Conservation (phyloP, 108 stramenopile genomes). For the Cyclotella sp. region DNA sequence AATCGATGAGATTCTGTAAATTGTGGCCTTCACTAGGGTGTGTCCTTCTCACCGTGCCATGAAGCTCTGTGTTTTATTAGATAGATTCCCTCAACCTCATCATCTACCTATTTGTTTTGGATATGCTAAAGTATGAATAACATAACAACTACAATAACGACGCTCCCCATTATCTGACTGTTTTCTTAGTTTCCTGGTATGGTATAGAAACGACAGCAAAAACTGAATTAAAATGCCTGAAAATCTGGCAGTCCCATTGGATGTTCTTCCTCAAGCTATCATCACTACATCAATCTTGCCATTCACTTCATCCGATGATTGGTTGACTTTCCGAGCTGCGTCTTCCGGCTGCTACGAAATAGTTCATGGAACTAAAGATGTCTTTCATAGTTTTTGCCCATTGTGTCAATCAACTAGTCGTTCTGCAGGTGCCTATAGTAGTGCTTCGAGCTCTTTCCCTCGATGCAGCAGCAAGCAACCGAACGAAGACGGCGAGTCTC, state of each 20-base stretch:
- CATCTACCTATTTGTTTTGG: no score
- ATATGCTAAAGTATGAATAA: no score
- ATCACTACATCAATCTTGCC: conserved; percentile 24
- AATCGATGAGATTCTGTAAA: no score
- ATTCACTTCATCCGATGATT: conserved; percentile 22
- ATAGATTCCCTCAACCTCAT: no score
- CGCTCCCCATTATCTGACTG: no score
- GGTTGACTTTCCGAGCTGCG: conserved; percentile 25
- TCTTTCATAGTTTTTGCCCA: conserved; percentile 14
- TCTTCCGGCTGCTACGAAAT: conserved; percentile 20
- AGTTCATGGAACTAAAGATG: conserved; percentile 22
- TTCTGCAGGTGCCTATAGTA: no score
- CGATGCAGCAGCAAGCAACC: neutral
- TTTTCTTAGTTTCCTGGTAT: no score
- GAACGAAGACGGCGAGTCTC: conserved; percentile 20
- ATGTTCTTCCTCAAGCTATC: conserved; percentile 21
- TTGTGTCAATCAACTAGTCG: conserved; percentile 1
- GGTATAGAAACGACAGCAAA: no score
- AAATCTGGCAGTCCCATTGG: conserved; percentile 3
- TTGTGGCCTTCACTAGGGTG: no score
- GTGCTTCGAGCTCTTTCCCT: neutral
- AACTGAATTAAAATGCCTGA: neutral
- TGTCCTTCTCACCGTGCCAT: no score
- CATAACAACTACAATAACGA: no score
- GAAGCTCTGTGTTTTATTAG: no score